Conservation (phyloP, 2,329 filamentous ascomycete species). For the Monosporascus sp. region DNA sequence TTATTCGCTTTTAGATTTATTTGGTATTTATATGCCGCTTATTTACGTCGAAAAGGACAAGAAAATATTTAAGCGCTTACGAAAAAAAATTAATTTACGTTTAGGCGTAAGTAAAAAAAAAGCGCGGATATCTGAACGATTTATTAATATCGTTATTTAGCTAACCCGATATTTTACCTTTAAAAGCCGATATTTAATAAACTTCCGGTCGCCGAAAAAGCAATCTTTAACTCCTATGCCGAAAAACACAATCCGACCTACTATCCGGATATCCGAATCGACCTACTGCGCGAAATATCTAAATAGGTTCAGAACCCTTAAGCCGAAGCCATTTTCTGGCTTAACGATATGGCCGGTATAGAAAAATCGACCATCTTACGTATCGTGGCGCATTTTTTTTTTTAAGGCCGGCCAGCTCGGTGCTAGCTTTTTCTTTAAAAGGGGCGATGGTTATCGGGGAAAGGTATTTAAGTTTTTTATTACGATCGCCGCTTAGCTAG, state of each 20-base stretch:
- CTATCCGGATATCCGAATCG: constrained; percentile 23
- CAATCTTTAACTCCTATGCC: constrained; percentile 30
- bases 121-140: no score
- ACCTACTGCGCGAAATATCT: constrained; percentile 23
- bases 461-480: constrained; percentile 31
- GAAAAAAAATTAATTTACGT: no score
- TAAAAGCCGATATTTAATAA: neutral
- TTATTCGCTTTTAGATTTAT: no score
- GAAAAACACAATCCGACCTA: constrained; percentile 29
- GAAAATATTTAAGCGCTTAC: no score
- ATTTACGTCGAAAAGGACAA: no score
- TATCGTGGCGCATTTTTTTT: constrained; percentile 21
- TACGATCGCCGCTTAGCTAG: constrained; percentile 33
- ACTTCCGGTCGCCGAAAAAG: constrained; percentile 8
- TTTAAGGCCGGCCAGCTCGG: constrained; percentile 5
- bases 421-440: constrained; percentile 39
- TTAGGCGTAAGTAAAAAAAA: no score
- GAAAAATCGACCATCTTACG: constrained; percentile 36
- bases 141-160: no score
- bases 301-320: no score
- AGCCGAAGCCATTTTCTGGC: constrained; percentile 4
- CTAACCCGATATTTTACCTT: no score
- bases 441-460: constrained; percentile 32
- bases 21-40: no score
- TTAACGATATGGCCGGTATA: constrained; percentile 34